Percentiles rank a stretch among this genome's conserved stretches.
These are phyloP conservation scores for Phalaenopsis equestris DNA, from an alignment of 106 monocot genomes.

Conservation along the genomic window DNA sequence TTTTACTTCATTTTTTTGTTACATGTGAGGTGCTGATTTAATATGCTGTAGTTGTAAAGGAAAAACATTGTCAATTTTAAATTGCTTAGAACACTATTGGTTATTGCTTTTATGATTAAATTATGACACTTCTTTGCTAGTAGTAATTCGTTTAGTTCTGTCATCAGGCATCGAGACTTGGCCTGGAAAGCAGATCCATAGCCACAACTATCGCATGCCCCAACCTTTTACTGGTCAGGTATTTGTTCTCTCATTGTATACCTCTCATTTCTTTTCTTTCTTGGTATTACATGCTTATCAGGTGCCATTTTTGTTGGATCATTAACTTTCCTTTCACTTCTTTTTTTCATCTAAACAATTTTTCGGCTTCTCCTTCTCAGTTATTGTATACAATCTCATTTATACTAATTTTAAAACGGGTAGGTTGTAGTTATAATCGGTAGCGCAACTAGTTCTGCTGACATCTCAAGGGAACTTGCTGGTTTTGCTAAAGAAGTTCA, in stretches of 20 bases:
- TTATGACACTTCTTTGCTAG: background rate
- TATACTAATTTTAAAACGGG: background rate
- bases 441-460: conserved; percentile 72
- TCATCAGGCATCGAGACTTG: conserved; percentile 62
- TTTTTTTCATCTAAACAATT: background rate
- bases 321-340: no score
- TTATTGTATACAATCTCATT: background rate
- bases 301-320: no score
- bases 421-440: conserved; percentile 91
- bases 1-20: no score
- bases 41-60: no score
- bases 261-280: background rate
- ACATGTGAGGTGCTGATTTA: no score
- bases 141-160: background rate
- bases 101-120: background rate
- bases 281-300: no score
- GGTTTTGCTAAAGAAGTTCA: conserved; percentile 82
- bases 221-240: conserved; percentile 52
- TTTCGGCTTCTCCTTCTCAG: background rate
- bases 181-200: conserved; percentile 95
- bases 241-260: background rate
- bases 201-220: conserved; percentile 91
- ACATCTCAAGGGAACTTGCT: conserved; percentile 81
- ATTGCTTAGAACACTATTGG: background rate
- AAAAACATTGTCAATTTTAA: no score